Evolutionary conservation across 2,329 filamentous ascomycete genomes (phyloP).

Genomic region (Phoma sp.): DNA sequence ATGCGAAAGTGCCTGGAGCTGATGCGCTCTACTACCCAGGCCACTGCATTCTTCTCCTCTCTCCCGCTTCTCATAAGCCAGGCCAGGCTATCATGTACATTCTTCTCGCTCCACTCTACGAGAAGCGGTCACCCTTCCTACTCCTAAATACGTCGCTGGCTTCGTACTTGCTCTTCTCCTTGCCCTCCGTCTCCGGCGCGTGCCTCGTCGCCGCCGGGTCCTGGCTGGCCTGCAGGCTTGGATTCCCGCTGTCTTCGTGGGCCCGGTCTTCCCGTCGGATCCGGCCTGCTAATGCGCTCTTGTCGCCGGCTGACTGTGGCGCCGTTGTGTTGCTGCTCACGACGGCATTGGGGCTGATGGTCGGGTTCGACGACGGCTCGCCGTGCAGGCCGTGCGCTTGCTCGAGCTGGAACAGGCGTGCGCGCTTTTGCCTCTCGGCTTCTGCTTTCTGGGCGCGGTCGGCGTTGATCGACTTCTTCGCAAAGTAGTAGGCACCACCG

Average conservation of each 20-base stretch:
- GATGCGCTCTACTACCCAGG: too few relatives aligned
- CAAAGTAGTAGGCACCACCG: constrained; percentile 92
- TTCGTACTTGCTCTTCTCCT: constrained; percentile 92
- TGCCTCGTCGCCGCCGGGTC: constrained; percentile 90
- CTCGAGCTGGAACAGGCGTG: constrained; percentile 43
- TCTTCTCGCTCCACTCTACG: constrained; percentile 23
- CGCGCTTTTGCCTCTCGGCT: constrained; percentile 48
- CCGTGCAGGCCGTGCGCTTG: constrained; percentile 20
- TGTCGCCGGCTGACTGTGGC: constrained; percentile 19
- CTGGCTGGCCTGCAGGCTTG: constrained; percentile 73
- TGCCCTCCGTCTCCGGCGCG: constrained; percentile 72
- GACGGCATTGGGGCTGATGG: constrained; percentile 21
- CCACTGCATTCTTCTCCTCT: neutral
- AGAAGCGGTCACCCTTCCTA: constrained; percentile 85
- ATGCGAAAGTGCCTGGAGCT: neutral
- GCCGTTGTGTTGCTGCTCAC: constrained; percentile 15
- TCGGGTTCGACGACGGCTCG: constrained; percentile 8
- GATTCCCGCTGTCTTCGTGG: constrained; percentile 53
- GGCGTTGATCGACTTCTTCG: constrained; percentile 92
- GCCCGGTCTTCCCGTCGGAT: constrained; percentile 16
- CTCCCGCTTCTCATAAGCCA: too few relatives aligned
- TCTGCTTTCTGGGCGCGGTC: constrained; percentile 78
- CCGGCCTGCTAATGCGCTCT: constrained; percentile 15
- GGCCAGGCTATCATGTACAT: neutral
- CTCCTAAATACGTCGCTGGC: constrained; percentile 76